Evolutionary conservation across 805 yeast genomes (phyloP).

Genomic region (Candida chilensis): DNA sequence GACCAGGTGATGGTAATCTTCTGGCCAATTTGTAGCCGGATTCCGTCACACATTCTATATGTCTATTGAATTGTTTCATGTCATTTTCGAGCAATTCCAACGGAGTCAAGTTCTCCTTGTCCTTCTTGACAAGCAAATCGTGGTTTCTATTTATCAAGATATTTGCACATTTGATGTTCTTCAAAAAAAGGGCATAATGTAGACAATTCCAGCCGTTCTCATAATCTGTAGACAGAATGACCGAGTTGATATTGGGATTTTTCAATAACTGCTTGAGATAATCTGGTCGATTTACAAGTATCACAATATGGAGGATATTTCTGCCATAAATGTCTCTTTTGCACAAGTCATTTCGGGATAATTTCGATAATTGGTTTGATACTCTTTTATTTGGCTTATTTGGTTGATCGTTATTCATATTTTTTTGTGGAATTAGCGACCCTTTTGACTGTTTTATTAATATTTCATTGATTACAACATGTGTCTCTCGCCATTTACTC

Average conservation of each 20-base stretch:
- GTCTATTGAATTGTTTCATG: constrained; percentile 27
- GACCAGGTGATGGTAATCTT: too few relatives aligned
- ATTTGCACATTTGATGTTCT: constrained; percentile 46
- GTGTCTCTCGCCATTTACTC: too few relatives aligned
- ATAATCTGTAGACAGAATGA: constrained; percentile 37
- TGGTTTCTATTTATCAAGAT: constrained; percentile 20
- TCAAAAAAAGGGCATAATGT: constrained; percentile 58
- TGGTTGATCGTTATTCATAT: too few relatives aligned
- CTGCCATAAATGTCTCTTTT: constrained; percentile 67
- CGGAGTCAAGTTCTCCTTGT: constrained; percentile 66
- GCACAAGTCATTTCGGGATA: constrained; percentile 26
- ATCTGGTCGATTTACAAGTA: constrained; percentile 39
- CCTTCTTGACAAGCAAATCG: constrained; percentile 42
- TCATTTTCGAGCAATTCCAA: constrained; percentile 52
- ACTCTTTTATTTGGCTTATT: too few relatives aligned
- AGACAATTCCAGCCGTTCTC: constrained; percentile 82
- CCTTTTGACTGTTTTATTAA: too few relatives aligned
- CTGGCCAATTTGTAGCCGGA: too few relatives aligned
- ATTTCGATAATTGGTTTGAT: constrained; percentile 8
- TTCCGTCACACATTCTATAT: too few relatives aligned
- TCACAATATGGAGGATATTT: constrained; percentile 47
- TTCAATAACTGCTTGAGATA: constrained; percentile 35
- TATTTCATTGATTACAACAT: too few relatives aligned
- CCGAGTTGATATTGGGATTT: constrained; percentile 34
- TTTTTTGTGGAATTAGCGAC: too few relatives aligned